Evolutionary conservation across 768 basidiomycete species (phyloP), one percentile per base, ranked within the genome.

Genomic region (Hygrophorus russula): DNA sequence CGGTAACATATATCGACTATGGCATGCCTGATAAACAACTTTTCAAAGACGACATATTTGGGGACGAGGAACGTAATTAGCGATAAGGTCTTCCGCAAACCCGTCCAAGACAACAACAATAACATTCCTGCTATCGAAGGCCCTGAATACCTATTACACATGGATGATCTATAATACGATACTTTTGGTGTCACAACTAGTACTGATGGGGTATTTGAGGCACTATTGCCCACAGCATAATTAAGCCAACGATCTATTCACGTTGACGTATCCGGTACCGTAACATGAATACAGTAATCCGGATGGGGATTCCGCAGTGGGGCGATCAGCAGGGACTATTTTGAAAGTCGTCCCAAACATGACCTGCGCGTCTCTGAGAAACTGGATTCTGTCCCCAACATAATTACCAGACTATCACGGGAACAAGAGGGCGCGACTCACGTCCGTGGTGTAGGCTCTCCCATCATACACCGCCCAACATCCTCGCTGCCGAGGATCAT

Each of bases 401-500:
- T 53, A 43, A 41, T 41, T 19, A 36, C 30, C 24, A 18, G 44
- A 33, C 17, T 5, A 17, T n/a, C 28, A 30, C 12, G 31, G 27
- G n/a, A 29, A 38, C 35, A 18, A 15, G 37, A 28, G n/a, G n/a
- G 20, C 35, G 14, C 17, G 35, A 34, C 87, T 60, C 47, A 87
- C 87, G 87, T 88, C 59, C 86, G 73, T 12, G 75, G 62, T 9
- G 87, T 90, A 13, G 90, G 79, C 52, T 84, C 80, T 3, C 83
- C 78, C 78, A 98, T 84, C 45, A 77, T 69, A 64, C 87, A 90
- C 47, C 85, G 77, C 0, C 91, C 89, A 0, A 98, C 91, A 57
- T 99, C 96, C 57, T 98, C 96, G 48, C 89, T 93, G 7, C 96
- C 96, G n/a, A 98, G 68, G 2, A 86, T 82, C 89, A 99, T 93